phyloP scores from a whole-genome alignment of 2,329 filamentous ascomycete species.

The Fusarium goolgardi region DNA sequence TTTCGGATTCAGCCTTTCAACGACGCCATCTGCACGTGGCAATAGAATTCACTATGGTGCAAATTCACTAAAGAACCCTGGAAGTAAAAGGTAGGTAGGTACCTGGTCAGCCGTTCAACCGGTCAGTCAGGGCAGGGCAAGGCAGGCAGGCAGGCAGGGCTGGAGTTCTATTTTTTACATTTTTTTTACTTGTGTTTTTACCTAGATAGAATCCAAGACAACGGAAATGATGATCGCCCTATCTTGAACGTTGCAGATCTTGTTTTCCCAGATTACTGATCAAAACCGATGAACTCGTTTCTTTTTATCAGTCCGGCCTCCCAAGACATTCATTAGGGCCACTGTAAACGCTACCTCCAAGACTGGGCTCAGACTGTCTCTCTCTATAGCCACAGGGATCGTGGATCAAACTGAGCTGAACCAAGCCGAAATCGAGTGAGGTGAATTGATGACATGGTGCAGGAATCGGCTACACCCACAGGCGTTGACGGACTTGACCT shows the following conservation, averaged over 20 bases:
- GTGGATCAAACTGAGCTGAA: neutral
- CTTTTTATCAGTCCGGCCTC: neutral
- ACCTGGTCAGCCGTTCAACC: neutral
- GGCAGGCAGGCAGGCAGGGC: neutral
- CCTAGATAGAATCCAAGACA: neutral
- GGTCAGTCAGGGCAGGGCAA: neutral
- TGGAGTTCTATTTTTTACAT: neutral
- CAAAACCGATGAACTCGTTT: neutral
- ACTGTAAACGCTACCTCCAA: neutral
- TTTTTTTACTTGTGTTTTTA: neutral
- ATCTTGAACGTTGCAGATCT: neutral
- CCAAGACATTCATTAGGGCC: neutral
- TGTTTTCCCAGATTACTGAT: conserved; percentile 19
- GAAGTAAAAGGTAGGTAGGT: neutral
- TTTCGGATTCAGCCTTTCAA: neutral
- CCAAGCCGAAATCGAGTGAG: neutral
- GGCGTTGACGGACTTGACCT: neutral
- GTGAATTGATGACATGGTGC: neutral
- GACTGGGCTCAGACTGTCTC: neutral
- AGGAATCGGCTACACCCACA: conserved; percentile 2
- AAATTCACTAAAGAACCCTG: neutral
- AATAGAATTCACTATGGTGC: neutral
- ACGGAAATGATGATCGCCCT: neutral
- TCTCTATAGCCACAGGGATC: conserved; percentile 1
- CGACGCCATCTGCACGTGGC: conserved; percentile 20